Base-by-base conservation (phyloP, 768 basidiomycete genomes). In the Panaeolus cyanescens region DNA sequence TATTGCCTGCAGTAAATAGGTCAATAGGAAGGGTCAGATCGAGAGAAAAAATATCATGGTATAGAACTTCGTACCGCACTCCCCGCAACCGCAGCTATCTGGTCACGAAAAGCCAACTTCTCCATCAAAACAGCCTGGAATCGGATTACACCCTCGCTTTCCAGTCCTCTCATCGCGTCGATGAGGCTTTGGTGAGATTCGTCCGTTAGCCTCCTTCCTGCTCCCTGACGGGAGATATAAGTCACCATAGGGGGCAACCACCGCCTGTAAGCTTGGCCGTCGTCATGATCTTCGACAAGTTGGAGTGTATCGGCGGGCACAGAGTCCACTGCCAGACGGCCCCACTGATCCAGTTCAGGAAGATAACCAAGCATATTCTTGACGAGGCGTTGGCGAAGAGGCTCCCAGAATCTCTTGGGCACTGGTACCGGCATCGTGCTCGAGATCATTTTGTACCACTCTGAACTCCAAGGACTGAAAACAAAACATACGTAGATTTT, bases 191-290 rank as follows among this genome's bases (percentile, higher is more conserved):
- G 76, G 65, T 90, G 85, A 62, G 86, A 82, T 32, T 77, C 72
- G 1, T 73, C 70, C 13, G 77, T 70, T 50, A 89, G 69, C 32
- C 76, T 70, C 39, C 78, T 69, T 4, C 74, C 61, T 1, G 79
- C 70, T 10, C 70, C 71, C 69, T 91, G 89, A 17, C 89, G 79
- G 33, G 85, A 85, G 57, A 91, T 79, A 62, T 90, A 90, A 2
- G 85, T 85, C 40, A 78, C 75, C 0, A 75, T 19, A 1, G 75
- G 75, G 12, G 54, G 8, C 37, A 54, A 31, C 25, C 45, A 42
- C 20, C 34, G 20, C 15, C 17, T 10, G 20, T 25, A 30, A 13
- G n/a, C 31, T 42, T 32, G 36, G 37, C 39, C 19, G 10, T 8
- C 25, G 8, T 58, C 45, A 13, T 15, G 25, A 50, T 50, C 25